phyloP scores from a whole-genome alignment of 805 yeast genomes.

The Candida boleticola region DNA sequence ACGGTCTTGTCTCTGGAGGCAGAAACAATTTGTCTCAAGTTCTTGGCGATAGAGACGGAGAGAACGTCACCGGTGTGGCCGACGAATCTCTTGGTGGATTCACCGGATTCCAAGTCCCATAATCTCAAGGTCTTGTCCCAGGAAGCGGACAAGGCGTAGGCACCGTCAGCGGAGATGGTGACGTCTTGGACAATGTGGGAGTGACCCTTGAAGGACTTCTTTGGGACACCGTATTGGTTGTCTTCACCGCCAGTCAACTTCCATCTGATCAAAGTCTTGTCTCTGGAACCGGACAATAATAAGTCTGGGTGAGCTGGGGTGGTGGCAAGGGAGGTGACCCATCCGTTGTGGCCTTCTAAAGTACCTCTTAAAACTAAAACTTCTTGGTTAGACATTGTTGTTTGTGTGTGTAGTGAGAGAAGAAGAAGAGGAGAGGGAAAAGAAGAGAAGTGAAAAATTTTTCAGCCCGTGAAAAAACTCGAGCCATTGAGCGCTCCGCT shows the following conservation, averaged over 20 bases:
- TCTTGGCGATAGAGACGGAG: slow-evolving; percentile 93
- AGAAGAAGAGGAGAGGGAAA: slow-evolving; percentile 3
- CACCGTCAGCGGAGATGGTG: slow-evolving; percentile 96
- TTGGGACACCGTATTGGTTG: slow-evolving; percentile 93
- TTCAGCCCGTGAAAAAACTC: slow-evolving; percentile 4
- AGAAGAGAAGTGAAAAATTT: slow-evolving; percentile 10
- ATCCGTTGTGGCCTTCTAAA: slow-evolving; percentile 81
- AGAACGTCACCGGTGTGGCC: slow-evolving; percentile 98
- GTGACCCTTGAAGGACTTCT: slow-evolving; percentile 97
- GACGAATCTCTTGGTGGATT: slow-evolving; percentile 88
- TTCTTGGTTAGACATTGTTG: slow-evolving; percentile 77
- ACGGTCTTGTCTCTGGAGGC: slow-evolving; percentile 99
- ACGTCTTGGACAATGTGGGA: slow-evolving; percentile 98
- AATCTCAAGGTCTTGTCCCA: slow-evolving; percentile 99
- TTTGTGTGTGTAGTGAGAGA: slow-evolving; percentile 6
- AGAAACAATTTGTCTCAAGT: slow-evolving; percentile 97
- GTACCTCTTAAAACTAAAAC: slow-evolving; percentile 99
- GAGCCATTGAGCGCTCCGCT: too few species aligned
- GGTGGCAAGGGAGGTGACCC: slow-evolving; percentile 99
- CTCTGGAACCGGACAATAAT: slow-evolving; percentile 97
- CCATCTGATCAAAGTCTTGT: slow-evolving; percentile 98
- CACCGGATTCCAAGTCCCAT: slow-evolving; percentile 96
- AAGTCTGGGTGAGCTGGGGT: slow-evolving; percentile 97
- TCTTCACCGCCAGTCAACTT: slow-evolving; percentile 92
- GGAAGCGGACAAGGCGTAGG: slow-evolving; percentile 96